These are phyloP conservation scores for Picea engelmannii DNA, from an alignment of 83 land plant species.

Conservation along the genomic window DNA sequence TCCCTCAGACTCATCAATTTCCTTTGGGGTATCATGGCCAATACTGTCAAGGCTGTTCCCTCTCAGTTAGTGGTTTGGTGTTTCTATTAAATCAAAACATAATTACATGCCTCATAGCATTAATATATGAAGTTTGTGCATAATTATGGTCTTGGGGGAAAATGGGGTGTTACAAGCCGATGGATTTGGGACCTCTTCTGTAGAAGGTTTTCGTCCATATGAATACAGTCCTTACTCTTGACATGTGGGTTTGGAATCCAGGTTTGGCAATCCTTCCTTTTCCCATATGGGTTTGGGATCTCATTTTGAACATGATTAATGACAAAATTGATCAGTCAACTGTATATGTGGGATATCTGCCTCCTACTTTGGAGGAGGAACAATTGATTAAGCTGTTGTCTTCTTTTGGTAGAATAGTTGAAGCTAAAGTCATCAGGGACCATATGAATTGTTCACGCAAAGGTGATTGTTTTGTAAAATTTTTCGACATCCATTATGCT, in stretches of 20 bases:
- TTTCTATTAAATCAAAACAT: too few species aligned
- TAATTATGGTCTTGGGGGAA: too few species aligned
- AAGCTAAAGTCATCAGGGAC: slow-evolving; percentile 78
- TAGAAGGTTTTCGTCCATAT: neutral
- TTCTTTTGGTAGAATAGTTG: slow-evolving; percentile 74
- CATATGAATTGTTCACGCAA: slow-evolving; percentile 65
- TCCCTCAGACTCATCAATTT: too few species aligned
- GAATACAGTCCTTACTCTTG: neutral
- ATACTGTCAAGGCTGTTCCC: too few species aligned
- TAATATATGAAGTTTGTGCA: too few species aligned
- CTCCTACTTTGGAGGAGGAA: slow-evolving; percentile 78
- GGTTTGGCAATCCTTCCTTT: neutral
- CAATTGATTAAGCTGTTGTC: slow-evolving; percentile 64
- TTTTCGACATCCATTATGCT: slow-evolving; percentile 62
- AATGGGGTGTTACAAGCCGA: too few species aligned
- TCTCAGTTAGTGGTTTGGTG: too few species aligned
- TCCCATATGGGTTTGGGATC: neutral
- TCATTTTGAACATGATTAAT: neutral
- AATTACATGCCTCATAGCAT: too few species aligned
- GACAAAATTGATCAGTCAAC: slow-evolving; percentile 80
- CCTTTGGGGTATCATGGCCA: too few species aligned
- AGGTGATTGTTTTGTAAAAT: slow-evolving; percentile 95
- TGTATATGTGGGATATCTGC: slow-evolving; percentile 83
- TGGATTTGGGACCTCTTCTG: neutral
- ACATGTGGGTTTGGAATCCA: neutral